Evolutionary conservation across 345 rosid species (phyloP).

Genomic region (sweet orange (Citrus sinensis)): DVS_A1.0 CM039164.1:2123501-2124000

Average conservation of each 20-base stretch:
- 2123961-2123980: constrained; percentile 21
- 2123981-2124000: constrained; percentile 20
- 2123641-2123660: constrained; percentile 35
- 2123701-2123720: constrained; percentile 26
- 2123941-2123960: constrained; percentile 24
- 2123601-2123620: constrained; percentile 23
- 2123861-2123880: constrained; percentile 24
- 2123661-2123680: not conserved
- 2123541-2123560: constrained; percentile 21
- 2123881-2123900: constrained; percentile 28
- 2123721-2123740: constrained; percentile 32
- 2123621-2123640: constrained; percentile 11
- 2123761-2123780: constrained; percentile 31
- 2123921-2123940: constrained; percentile 18
- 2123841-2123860: constrained; percentile 33
- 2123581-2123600: constrained; percentile 19
- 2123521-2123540: constrained; percentile 24
- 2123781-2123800: constrained; percentile 25
- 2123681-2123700: constrained; percentile 20
- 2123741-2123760: constrained; percentile 47
- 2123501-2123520: constrained; percentile 29
- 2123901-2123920: constrained; percentile 22
- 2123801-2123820: constrained; percentile 40
- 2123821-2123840: constrained; percentile 33
- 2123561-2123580: constrained; percentile 31